A percentile compares a stretch with the other conserved stretches of the same genome.
These are phyloP conservation scores for Amylostereum areolatum DNA, from an alignment of 1,284 basidiomycete species.

Conservation along the genomic window DNA sequence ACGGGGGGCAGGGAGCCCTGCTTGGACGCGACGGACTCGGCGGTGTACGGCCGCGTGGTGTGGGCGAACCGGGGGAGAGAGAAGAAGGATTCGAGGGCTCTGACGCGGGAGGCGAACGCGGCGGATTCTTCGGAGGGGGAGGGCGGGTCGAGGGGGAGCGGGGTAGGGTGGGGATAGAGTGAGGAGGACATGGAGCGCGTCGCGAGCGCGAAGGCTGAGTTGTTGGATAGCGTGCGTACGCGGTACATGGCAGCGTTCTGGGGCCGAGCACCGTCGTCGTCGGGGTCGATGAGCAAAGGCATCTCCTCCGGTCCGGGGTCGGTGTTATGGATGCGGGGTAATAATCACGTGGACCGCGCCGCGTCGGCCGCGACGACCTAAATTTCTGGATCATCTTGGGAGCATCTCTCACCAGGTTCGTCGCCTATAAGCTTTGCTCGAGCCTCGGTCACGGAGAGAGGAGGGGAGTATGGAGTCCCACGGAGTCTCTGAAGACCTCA, in stretches of 20 bases:
- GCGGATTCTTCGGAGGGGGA: conserved; percentile 57
- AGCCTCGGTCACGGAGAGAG: too few relatives aligned
- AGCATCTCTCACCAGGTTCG: too few relatives aligned
- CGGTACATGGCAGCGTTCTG: conserved; percentile 5
- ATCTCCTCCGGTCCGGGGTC: too few relatives aligned
- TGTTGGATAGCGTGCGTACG: conserved; percentile 10
- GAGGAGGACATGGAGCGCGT: conserved; percentile 12
- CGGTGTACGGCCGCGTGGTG: conserved; percentile 75
- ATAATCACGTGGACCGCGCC: too few relatives aligned
- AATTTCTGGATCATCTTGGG: too few relatives aligned
- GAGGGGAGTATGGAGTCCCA: too few relatives aligned
- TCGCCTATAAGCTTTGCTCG: too few relatives aligned
- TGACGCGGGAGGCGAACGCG: conserved; percentile 59
- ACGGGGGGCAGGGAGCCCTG: conserved; percentile 82
- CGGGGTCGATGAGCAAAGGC: too few relatives aligned
- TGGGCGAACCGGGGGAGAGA: conserved; percentile 66
- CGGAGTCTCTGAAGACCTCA: too few relatives aligned
- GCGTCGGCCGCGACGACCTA: too few relatives aligned
- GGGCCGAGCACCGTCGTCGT: too few relatives aligned
- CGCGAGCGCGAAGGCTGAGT: conserved; percentile 1
- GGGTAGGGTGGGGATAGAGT: conserved; percentile 22
- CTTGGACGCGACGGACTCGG: conserved; percentile 78
- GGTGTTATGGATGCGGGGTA: too few relatives aligned
- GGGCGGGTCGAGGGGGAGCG: conserved; percentile 59
- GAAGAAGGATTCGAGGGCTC: conserved; percentile 71